Base-by-base conservation (phyloP, 2,329 filamentous ascomycete genomes). In the Xylariales sp. region DNA sequence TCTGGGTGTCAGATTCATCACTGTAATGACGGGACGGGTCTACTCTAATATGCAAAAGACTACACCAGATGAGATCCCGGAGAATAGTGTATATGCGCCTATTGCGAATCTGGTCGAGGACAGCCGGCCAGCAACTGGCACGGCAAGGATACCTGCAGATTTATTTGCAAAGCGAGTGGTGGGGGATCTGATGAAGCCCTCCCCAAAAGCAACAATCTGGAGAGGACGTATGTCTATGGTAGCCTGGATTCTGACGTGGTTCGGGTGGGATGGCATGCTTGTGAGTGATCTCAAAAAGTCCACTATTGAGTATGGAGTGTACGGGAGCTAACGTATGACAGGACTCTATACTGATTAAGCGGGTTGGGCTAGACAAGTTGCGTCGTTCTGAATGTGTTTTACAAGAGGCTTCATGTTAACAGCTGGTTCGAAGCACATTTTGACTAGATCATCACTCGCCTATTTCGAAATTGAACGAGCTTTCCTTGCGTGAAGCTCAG, bases 1-100 rank as follows among this genome's bases (percentile, higher is more conserved):
- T 8, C 24, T 43, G 11, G 41, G 35, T 10, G 35, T 43, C 11
- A 12, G 29, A 15, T 34, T 43, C 3, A 35, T 39, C 18, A 38
- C 34, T 8, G 28, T 43, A 10, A 31, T 43, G 25, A 38, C 35
- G 3, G 35, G 41, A 4, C 25, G 32, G 2, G 41, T 43, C 18
- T 9, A 9, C 15, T 32, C 33, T 4, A 31, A 25, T 3, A 3
- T 39, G 3, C 24, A 37, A 8, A 35, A 38, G 11, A 43, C 38
- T 31, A 28, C 28, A 28, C 31, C 32, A 14, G 16, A 7, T 9
- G 15, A 32, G 8, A 7, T 32, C 16, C 31, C 31, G 11, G 10
- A 18, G 31, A 14, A 18, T n/a, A 32, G 31, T 8, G 7, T 32
- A 7, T 32, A 32, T 16, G 31, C 16, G 7, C 31, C 31, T 8